Percentiles rank a stretch among this genome's conserved stretches.
Conservation (phyloP, 2,329 filamentous ascomycete species). For the Colletotrichum sp. region DNA sequence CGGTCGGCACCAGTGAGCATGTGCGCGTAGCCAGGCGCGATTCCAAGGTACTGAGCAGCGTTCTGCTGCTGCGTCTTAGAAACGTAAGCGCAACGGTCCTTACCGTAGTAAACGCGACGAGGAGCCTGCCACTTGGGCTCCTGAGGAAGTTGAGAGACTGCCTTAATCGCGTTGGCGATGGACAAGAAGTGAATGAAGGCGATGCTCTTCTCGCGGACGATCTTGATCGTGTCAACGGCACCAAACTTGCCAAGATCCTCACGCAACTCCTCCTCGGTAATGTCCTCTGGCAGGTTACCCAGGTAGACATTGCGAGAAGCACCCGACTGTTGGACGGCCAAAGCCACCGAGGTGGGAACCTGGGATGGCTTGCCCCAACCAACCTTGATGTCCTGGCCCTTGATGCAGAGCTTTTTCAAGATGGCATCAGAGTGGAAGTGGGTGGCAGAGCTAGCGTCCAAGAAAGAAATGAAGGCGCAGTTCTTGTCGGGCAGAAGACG, state of each 20-base stretch:
- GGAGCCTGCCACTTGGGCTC: constrained; percentile 97
- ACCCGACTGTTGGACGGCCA: constrained; percentile 96
- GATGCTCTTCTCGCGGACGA: constrained; percentile 97
- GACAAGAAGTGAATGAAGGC: constrained; percentile 98
- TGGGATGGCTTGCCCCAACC: constrained; percentile 99
- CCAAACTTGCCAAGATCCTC: constrained; percentile 97
- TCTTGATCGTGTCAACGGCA: constrained; percentile 95
- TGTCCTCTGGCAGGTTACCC: constrained; percentile 89
- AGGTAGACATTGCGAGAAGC: constrained; percentile 97
- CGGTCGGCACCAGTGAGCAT: constrained; percentile 95
- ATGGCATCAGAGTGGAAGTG: constrained; percentile 99
- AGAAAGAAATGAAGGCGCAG: constrained; percentile 98
- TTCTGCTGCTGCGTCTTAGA: constrained; percentile 99
- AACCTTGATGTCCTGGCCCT: constrained; percentile 99
- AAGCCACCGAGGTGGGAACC: constrained; percentile 95
- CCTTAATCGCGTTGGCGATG: constrained; percentile 98
- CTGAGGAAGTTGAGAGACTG: constrained; percentile 93
- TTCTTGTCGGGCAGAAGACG: constrained; percentile 98
- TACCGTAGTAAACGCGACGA: constrained; percentile 96
- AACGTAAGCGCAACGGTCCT: constrained; percentile 97
- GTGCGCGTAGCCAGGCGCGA: constrained; percentile 94
- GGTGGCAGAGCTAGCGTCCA: constrained; percentile 95
- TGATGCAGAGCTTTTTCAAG: constrained; percentile 98
- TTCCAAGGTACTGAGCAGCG: constrained; percentile 95
- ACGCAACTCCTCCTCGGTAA: constrained; percentile 87